Evolutionary conservation across 2,329 filamentous ascomycete genomes (phyloP).

Genomic region (Trichophyton equinum): DNA sequence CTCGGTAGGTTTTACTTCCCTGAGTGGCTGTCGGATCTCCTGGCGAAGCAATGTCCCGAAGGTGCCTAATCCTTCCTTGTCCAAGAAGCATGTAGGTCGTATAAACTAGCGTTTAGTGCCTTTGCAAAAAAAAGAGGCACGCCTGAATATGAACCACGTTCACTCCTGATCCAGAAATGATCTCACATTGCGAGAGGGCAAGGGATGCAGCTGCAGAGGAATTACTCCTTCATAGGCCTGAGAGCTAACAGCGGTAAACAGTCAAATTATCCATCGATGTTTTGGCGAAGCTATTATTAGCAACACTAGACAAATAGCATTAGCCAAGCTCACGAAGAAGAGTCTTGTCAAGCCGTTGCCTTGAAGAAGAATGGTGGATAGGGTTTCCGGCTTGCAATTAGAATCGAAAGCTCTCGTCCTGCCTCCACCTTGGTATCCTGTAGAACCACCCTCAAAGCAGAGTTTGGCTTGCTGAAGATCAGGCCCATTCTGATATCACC

Average conservation of each 20-base stretch:
- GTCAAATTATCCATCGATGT: background rate
- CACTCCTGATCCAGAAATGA: background rate
- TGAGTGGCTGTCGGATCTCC: background rate
- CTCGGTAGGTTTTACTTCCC: background rate
- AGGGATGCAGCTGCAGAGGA: background rate
- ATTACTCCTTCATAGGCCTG: background rate
- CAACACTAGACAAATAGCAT: background rate
- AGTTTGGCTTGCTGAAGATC: background rate
- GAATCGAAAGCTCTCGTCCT: background rate
- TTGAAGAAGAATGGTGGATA: background rate
- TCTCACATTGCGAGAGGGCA: background rate
- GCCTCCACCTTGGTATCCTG: background rate
- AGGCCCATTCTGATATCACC: background rate
- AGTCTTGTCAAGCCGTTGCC: background rate
- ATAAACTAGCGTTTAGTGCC: background rate
- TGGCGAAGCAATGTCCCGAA: background rate
- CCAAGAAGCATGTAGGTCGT: background rate
- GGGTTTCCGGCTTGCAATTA: background rate
- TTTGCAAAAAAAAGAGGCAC: background rate
- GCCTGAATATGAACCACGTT: background rate
- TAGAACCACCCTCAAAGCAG: background rate
- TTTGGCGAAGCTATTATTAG: background rate
- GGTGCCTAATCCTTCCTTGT: background rate
- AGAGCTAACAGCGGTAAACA: background rate
- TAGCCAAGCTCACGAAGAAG: background rate